These are phyloP conservation scores for Wickerhamiella occidentalis DNA, from an alignment of 805 yeast genomes.

Conservation along the genomic window DNA sequence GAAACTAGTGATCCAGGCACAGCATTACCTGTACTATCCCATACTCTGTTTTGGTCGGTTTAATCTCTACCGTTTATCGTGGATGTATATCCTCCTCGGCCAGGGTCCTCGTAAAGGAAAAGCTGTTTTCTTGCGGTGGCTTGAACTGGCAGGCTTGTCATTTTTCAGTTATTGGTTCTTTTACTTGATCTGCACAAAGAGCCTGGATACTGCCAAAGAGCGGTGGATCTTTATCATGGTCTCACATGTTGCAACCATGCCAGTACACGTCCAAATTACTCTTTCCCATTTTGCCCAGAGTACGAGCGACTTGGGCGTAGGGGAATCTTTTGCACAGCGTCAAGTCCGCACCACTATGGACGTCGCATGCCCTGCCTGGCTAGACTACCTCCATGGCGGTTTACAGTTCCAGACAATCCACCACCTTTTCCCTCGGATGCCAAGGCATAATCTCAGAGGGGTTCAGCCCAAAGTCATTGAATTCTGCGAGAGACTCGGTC, in stretches of 20 bases:
- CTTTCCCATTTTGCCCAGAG: slow-evolving; percentile 89
- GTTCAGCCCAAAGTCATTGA: slow-evolving; percentile 61
- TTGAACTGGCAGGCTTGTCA: slow-evolving; percentile 56
- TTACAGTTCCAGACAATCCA: slow-evolving; percentile 85
- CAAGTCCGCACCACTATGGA: slow-evolving; percentile 90
- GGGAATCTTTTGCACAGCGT: slow-evolving; percentile 66
- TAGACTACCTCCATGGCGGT: slow-evolving; percentile 85
- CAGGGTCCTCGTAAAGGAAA: slow-evolving; percentile 69
- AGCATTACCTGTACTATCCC: slow-evolving; percentile 63
- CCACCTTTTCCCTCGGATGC: slow-evolving; percentile 79
- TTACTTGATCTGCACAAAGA: slow-evolving; percentile 43
- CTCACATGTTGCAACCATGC: slow-evolving; percentile 72
- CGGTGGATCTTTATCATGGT: slow-evolving; percentile 52
- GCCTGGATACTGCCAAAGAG: slow-evolving; percentile 41
- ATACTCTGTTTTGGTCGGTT: slow-evolving; percentile 73
- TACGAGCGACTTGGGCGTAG: slow-evolving; percentile 69
- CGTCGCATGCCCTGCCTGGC: slow-evolving; percentile 87
- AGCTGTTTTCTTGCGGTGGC: slow-evolving; percentile 78
- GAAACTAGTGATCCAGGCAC: slow-evolving; percentile 44
- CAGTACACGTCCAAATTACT: slow-evolving; percentile 89
- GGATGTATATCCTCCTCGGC: slow-evolving; percentile 65
- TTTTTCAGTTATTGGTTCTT: slow-evolving; percentile 76
- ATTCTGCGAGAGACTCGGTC: slow-evolving; percentile 65
- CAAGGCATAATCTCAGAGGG: slow-evolving; percentile 71
- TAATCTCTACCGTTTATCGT: slow-evolving; percentile 68